Conservation (phyloP, 768 basidiomycete genomes). For the Clitopilus hobsonii region DNA sequence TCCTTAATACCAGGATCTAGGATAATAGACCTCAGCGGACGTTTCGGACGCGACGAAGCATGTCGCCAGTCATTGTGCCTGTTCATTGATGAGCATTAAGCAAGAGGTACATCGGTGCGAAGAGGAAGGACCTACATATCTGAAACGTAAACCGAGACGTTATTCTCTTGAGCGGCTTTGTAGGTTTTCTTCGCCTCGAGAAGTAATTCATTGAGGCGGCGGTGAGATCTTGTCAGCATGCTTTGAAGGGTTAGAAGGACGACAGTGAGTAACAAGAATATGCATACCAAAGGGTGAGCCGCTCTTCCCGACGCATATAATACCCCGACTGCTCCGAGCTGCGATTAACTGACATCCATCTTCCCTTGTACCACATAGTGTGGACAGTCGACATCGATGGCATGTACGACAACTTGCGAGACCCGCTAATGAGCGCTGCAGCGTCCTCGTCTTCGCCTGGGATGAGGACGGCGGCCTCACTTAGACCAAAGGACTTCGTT, state of each 20-base stretch:
- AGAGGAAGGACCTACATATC: slow-evolving; percentile 26
- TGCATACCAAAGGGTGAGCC: slow-evolving; percentile 35
- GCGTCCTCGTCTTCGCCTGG: slow-evolving; percentile 32
- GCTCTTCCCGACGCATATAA: slow-evolving; percentile 30
- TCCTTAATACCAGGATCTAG: slow-evolving; percentile 69
- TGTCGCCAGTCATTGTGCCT: slow-evolving; percentile 44
- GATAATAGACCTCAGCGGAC: slow-evolving; percentile 62
- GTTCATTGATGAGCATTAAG: not conserved
- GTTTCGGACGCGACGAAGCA: slow-evolving; percentile 56
- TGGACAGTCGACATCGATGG: slow-evolving; percentile 36
- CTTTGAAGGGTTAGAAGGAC: too few species aligned
- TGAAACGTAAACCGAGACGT: slow-evolving; percentile 49
- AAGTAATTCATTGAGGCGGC: slow-evolving; percentile 46
- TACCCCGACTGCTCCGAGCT: slow-evolving; percentile 25
- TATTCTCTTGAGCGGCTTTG: slow-evolving; percentile 43
- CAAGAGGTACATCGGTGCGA: not conserved
- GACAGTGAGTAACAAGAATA: too few species aligned
- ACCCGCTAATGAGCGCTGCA: slow-evolving; percentile 14
- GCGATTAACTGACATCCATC: slow-evolving; percentile 37
- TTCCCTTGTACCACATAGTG: slow-evolving; percentile 44
- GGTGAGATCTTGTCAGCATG: slow-evolving; percentile 43
- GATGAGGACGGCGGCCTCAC: slow-evolving; percentile 23
- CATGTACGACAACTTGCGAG: slow-evolving; percentile 35
- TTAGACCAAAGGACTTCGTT: slow-evolving; percentile 34
- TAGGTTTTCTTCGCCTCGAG: slow-evolving; percentile 50